Evolutionary conservation across 1,284 basidiomycete species (phyloP).

Genomic region (Neolentinus lepideus): DNA sequence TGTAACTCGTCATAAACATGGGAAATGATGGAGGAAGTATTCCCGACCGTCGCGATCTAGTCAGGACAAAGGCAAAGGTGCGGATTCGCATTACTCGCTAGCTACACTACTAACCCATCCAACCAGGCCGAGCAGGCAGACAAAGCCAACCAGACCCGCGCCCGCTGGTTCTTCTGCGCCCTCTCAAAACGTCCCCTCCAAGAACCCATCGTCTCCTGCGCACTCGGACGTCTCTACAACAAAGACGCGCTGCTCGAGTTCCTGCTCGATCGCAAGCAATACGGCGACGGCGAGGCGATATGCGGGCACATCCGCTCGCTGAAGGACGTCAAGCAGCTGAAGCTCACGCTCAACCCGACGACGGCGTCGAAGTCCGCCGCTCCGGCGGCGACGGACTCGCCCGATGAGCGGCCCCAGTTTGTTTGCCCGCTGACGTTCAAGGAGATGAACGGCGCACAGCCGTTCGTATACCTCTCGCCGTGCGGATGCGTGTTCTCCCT

Average conservation of each 20-base stretch:
- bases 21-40: constrained; percentile 86
- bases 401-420: constrained; percentile 49
- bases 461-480: constrained; percentile 79
- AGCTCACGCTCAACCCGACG: constrained; percentile 66
- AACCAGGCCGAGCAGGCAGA: constrained; percentile 71
- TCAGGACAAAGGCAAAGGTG: constrained; percentile 68
- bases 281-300: constrained; percentile 79
- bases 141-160: constrained; percentile 78
- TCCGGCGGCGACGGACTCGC: constrained; percentile 31
- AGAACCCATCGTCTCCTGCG: constrained; percentile 84
- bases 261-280: constrained; percentile 69
- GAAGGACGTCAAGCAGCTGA: constrained; percentile 87
- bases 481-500: constrained; percentile 90
- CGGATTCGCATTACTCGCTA: constrained; percentile 5
- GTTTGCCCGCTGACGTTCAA: constrained; percentile 86
- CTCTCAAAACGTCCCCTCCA: constrained; percentile 86
- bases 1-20: constrained; percentile 32
- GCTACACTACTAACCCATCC: not conserved
- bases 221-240: constrained; percentile 88
- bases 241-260: constrained; percentile 89
- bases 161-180: constrained; percentile 89
- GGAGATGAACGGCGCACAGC: constrained; percentile 88
- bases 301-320: constrained; percentile 83
- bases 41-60: constrained; percentile 75
- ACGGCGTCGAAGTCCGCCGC: constrained; percentile 31